Percentiles rank a stretch among this genome's conserved stretches.
These are phyloP conservation scores for Bryum argenteum DNA, from an alignment of 225 moss, liverwort and hornwort genomes.

Conservation along the genomic window DNA sequence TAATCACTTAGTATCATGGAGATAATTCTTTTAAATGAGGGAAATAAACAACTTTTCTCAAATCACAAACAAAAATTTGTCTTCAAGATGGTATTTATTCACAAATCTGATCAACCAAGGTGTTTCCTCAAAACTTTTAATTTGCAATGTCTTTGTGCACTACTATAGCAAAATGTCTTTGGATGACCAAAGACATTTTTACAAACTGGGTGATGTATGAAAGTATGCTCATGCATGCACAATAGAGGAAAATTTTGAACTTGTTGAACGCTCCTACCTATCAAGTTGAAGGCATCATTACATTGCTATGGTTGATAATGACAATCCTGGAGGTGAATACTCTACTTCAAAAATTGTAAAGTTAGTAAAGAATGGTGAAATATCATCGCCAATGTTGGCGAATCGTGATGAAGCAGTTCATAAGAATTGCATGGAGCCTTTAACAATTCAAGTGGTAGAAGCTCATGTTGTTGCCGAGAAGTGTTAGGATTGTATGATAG, in stretches of 20 bases:
- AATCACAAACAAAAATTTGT: no score
- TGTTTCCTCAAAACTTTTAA: slow-evolving; percentile 16
- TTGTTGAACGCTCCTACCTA: background rate
- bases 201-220: background rate
- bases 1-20: no score
- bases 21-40: no score
- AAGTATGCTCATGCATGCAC: background rate
- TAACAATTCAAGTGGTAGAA: background rate
- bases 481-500: background rate
- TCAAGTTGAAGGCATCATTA: background rate
- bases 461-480: background rate
- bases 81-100: slow-evolving; percentile 3
- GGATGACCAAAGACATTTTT: background rate
- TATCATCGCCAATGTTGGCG: background rate
- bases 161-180: background rate
- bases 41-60: no score
- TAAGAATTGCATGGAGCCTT: background rate
- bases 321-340: background rate
- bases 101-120: background rate
- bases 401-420: background rate
- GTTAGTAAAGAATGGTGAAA: background rate
- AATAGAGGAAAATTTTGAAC: background rate
- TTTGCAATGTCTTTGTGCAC: background rate
- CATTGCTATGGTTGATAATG: background rate
- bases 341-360: background rate